Base-by-base conservation (phyloP, 1,284 basidiomycete species). In the Chalciporus piperatoides region DNA sequence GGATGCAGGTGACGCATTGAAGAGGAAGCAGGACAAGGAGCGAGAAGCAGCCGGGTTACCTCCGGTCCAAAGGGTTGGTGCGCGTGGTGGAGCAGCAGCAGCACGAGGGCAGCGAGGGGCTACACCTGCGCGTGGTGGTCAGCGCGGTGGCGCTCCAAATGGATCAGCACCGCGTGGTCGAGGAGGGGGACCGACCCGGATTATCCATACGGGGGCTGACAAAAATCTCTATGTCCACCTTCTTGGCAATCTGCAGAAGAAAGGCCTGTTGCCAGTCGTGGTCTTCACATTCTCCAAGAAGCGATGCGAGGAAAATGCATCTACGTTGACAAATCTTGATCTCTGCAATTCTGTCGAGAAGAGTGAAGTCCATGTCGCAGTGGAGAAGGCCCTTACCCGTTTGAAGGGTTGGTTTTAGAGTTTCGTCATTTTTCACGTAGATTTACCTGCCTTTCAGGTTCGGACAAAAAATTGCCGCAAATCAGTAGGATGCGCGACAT, bases 261-360 rank as follows among this genome's bases (percentile, higher is more conserved):
- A 87, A 55, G 73, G 78, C 21, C 78, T 99, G 2, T 77, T 99
- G 1, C 97, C 97, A 1, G 93, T 95, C 7, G 97, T 99, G 40
- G 84, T 97, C 25, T 99, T 99, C 68, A 97, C 96, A 1, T 89
- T 99, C 60, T 97, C 93, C 40, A 99, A 99, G 76, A 94, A 92
- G 67, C 78, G 84, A 46, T 99, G 97, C 64, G 96, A 99, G 71
- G 97, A 98, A 69, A 93, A 99, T 64, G 96, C 97, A 2, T 78
- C 78, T 10, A 96, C 90, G 10, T 72, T 99, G 56, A 89, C 86
- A 1, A 96, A 95, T 64, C 80, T 85, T 35, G 94, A 99, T 70
- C 74, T 99, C 28, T 94, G 88, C 59, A 84, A 82, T 4, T 83
- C 90, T 52, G 78, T 80, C 51, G 96, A 99, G 72, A 97, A 94